Evolutionary conservation across 257 asterid genomes (phyloP), one percentile per base, ranked within the genome.

Genomic region (Fraxinus quadrangulata): DNA sequence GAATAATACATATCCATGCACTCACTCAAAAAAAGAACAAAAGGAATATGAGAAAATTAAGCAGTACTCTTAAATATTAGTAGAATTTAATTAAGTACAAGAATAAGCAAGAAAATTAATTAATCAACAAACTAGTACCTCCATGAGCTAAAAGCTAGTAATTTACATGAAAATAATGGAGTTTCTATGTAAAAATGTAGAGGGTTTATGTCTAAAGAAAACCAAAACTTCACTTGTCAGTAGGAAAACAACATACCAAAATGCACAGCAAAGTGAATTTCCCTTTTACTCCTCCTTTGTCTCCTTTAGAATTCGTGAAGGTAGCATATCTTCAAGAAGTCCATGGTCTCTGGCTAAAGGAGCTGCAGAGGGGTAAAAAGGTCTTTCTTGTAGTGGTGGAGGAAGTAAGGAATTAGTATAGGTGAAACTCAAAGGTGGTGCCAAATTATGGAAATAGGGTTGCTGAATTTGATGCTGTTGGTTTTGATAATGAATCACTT

Each of bases 281-380:
- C 70, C 19, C 68, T 63, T 34, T 21, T 77, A 68, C 75, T 68
- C 75, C 40, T 69, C 34, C 39, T 77, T 77, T 10, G 70, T 66
- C 33, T 77, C 80, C 80, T 68, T 69, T 7, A 28, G 56, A 42
- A 69, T 69, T 54, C 11, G 70, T 17, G 75, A 69, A 7, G 84
- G 84, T 71, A 87, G 47, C 68, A 87, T 84, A 45, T 87, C 90
- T 74, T 87, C 84, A 16, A 87, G 86, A 78, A 87, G 90, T 6
- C 88, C 90, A 59, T 80, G 51, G 56, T 87, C 88, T 77, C 75
- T 72, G 73, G 39, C 49, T 45, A 75, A 40, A 47, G 82, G 71
- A 16, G 81, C 47, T 3, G 84, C 8, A 16, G 81, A 37, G 21
- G 82, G 72, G 31, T 45, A 63, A 34, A 33, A 72, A 42, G 73